phyloP scores from a whole-genome alignment of 345 rosid genomes.

The Euphorbia lathyris region DNA sequence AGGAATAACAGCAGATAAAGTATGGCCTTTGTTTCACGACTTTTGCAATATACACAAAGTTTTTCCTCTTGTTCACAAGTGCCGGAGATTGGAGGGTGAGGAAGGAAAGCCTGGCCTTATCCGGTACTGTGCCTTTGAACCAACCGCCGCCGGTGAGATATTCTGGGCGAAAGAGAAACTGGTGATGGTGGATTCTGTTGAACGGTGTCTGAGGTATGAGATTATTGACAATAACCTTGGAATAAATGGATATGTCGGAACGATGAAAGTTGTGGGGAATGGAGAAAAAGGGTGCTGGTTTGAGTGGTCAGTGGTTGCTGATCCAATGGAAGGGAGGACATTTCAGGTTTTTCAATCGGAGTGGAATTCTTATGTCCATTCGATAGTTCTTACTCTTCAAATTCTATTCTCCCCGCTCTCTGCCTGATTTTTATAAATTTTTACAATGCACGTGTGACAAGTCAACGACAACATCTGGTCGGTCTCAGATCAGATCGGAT shows the following conservation, averaged over 20 bases:
- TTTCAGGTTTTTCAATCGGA: background rate
- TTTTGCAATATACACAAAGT: background rate
- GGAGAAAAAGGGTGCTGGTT: background rate
- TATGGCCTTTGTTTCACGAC: background rate
- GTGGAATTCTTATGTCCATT: background rate
- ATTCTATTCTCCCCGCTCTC: background rate
- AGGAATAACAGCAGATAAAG: background rate
- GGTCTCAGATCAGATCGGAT: too few species aligned
- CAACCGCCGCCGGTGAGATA: background rate
- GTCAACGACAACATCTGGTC: too few species aligned
- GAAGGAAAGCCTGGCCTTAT: background rate
- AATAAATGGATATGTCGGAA: background rate
- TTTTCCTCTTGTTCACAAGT: background rate
- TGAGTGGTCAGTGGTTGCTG: background rate
- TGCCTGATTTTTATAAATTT: too few species aligned
- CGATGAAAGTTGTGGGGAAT: background rate
- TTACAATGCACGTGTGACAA: too few species aligned
- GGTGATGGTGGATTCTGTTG: background rate
- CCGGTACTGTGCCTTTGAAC: background rate
- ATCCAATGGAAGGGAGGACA: background rate
- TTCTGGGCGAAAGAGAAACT: background rate
- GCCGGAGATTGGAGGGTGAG: background rate
- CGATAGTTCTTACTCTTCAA: background rate
- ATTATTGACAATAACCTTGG: background rate
- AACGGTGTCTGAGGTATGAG: background rate